These are phyloP conservation scores for Populus alba DNA, from an alignment of 345 rosid genomes.

Conservation along the genomic window DNA sequence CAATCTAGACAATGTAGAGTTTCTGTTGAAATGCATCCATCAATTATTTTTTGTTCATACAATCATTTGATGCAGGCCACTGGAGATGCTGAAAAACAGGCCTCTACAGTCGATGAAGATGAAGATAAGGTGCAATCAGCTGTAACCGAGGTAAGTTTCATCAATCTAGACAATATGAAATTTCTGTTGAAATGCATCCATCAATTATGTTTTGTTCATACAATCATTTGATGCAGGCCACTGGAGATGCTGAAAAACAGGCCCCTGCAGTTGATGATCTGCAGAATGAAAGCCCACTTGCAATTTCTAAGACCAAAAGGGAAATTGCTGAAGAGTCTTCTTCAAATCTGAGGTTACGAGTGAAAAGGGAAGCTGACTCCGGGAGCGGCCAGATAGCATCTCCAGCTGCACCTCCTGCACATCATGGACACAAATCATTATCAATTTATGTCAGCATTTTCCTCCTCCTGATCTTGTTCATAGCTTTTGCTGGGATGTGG, in stretches of 20 bases:
- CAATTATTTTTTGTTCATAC: background rate
- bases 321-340: conserved; percentile 21
- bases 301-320: conserved; percentile 7
- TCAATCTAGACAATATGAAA: background rate
- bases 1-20: background rate
- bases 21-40: background rate
- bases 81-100: conserved; percentile 16
- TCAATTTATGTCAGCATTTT: conserved; percentile 18
- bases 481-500: conserved; percentile 21
- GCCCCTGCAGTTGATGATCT: conserved; percentile 9
- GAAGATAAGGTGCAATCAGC: conserved; percentile 47
- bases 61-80: conserved; percentile 29
- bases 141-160: conserved; percentile 41
- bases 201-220: background rate
- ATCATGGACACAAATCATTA: background rate
- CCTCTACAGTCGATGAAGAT: conserved; percentile 18
- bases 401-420: background rate
- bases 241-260: conserved; percentile 16
- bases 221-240: conserved; percentile 30
- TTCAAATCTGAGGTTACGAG: conserved; percentile 30
- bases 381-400: conserved; percentile 6
- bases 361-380: conserved; percentile 20
- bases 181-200: background rate
- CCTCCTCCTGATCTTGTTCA: conserved; percentile 10
- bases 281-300: conserved; percentile 9